These are phyloP conservation scores for Puya raimondii DNA, from an alignment of 176 grass and related monocot species.

Conservation along the genomic window DNA sequence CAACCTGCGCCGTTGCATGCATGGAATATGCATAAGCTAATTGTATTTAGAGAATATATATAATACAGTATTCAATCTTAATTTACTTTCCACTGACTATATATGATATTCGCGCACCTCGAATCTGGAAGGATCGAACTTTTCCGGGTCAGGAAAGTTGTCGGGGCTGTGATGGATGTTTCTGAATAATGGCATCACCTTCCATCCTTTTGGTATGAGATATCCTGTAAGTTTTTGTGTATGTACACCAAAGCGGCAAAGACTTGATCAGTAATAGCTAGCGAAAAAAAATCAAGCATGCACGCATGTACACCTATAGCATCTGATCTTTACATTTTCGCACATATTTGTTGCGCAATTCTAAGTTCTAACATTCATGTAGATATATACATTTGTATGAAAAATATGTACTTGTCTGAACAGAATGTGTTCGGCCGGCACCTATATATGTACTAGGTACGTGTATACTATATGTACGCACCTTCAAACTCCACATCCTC, in stretches of 20 bases:
- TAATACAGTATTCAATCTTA: too few relatives aligned
- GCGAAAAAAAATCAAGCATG: neutral
- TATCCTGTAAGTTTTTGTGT: conserved; percentile 38
- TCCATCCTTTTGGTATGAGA: conserved; percentile 99
- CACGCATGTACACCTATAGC: neutral
- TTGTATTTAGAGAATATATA: too few relatives aligned
- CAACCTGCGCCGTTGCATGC: conserved; percentile 29
- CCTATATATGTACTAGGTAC: too few relatives aligned
- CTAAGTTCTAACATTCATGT: too few relatives aligned
- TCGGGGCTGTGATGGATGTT: conserved; percentile 96
- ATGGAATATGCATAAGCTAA: neutral
- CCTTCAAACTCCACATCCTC: conserved; percentile 97
- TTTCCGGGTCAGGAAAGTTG: conserved; percentile 75
- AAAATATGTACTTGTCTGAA: too few relatives aligned
- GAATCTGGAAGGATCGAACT: conserved; percentile 92
- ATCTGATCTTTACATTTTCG: neutral
- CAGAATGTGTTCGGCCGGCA: too few relatives aligned
- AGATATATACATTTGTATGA: too few relatives aligned
- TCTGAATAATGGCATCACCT: conserved; percentile 88
- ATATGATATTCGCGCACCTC: conserved; percentile 37
- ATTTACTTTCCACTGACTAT: too few relatives aligned
- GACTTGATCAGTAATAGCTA: neutral
- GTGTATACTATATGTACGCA: neutral
- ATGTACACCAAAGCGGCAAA: neutral
- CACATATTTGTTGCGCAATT: too few relatives aligned